Percentiles rank a stretch among this genome's conserved stretches.
These are phyloP conservation scores for Torulaspora quercuum DNA, from an alignment of 805 yeast species.

Conservation along the genomic window DNA sequence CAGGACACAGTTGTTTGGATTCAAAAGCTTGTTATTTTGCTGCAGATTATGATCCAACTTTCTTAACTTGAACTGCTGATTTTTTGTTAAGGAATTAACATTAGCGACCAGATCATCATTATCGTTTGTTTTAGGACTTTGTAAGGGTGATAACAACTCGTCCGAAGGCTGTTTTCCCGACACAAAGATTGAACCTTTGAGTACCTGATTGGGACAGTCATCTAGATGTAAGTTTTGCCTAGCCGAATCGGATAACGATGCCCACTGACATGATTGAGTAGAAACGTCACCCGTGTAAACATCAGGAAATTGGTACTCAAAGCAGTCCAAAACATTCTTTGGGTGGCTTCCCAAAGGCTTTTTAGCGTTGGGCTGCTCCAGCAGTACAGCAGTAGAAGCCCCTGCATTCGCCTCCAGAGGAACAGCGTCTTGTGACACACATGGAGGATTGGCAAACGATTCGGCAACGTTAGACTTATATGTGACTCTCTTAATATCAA, in stretches of 20 bases:
- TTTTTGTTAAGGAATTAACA: conserved; percentile 26
- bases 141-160: neutral
- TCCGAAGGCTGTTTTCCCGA: conserved; percentile 1
- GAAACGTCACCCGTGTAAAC: conserved; percentile 9
- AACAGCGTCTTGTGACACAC: conserved; percentile 5
- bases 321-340: conserved; percentile 26
- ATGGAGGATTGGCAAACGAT: conserved; percentile 14
- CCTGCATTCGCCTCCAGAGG: conserved; percentile 1
- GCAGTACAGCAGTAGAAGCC: no score
- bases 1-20: conserved; percentile 61
- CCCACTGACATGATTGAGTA: neutral
- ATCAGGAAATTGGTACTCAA: conserved; percentile 32
- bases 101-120: neutral
- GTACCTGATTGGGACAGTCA: conserved; percentile 4
- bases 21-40: conserved; percentile 23
- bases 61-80: conserved; percentile 33
- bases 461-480: conserved; percentile 29
- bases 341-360: no score
- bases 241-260: conserved; percentile 7
- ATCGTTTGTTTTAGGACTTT: neutral
- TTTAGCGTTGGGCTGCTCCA: no score
- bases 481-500: conserved; percentile 15
- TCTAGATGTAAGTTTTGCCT: conserved; percentile 10
- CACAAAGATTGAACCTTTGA: conserved; percentile 10
- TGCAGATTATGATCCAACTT: conserved; percentile 25